Evolutionary conservation across 2,329 filamentous ascomycete genomes (phyloP), one percentile per base, ranked within the genome.

Genomic region (Cytospora mali): DNA sequence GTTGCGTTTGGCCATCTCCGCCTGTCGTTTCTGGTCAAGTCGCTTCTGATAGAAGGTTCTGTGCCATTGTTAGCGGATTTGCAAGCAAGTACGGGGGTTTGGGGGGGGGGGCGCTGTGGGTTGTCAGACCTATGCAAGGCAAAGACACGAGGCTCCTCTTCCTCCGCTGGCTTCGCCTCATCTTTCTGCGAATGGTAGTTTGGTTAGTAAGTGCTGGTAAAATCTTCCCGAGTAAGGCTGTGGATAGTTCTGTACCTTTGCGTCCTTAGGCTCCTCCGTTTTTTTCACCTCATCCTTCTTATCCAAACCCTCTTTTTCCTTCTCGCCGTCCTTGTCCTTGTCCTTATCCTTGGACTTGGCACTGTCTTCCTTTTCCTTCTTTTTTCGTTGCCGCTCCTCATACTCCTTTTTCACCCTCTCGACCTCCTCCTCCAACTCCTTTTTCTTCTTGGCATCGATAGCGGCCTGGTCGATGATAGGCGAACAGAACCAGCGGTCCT

Each of bases 1-100:
- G 71, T 94, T 95, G 58, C 90, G 83, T 75, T 88, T 96, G 13
- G 92, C 90, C 59, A 88, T 81, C 71, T 95, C 91, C n/a, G 85
- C 84, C 73, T 91, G 90, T 50, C 88, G 84, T 71, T 93, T 88
- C 72, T 89, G 90, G 73, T 92, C 87, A 56, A 97, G 74, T 18
- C 95, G 87, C 78, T 93, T 91, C 69, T 94, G 89, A 73, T 92
- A 96, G 75, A 99, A 97, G 28, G 87, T 84, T 69, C 92, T 95
- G 70, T 56, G 52, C 23, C 27, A 50, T n/a, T 14, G 50, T 56
- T 55, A 66, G 54, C 33, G 9, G 23, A 56, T 33, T 21, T n/a
- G 42, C 21, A 7, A 23, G 9, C 29, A 16, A 21, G n/a, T n/a
- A 6, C 2, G 25, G 33, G 14, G 29, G 31, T 18, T 1, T 13